A percentile compares a stretch with the other conserved stretches of the same genome.
Evolutionary conservation across 1,284 basidiomycete species (phyloP).

Genomic region (Mycena sp.): DNA sequence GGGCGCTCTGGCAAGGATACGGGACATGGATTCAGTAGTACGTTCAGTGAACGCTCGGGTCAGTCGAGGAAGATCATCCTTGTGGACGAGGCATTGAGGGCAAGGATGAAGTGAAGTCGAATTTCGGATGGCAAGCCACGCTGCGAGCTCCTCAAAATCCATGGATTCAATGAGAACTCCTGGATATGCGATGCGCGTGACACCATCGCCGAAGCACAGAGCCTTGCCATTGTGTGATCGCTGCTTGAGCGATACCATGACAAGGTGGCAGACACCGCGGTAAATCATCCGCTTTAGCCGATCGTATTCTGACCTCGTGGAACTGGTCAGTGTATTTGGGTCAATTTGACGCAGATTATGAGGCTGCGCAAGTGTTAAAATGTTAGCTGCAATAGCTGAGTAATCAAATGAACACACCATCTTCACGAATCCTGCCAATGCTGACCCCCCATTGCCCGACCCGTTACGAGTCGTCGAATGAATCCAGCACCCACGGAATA

Average conservation of each 20-base stretch:
- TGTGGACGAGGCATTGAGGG: slow-evolving; percentile 36
- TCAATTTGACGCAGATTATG: slow-evolving; percentile 30
- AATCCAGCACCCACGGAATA: slow-evolving; percentile 38
- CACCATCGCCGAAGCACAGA: slow-evolving; percentile 35
- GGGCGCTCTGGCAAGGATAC: slow-evolving; percentile 20
- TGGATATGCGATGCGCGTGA: slow-evolving; percentile 35
- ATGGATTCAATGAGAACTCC: slow-evolving; percentile 40
- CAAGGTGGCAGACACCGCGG: slow-evolving; percentile 32
- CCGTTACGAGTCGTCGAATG: slow-evolving; percentile 40
- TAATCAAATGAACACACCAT: slow-evolving; percentile 33
- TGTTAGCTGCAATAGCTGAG: no score
- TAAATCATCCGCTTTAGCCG: slow-evolving; percentile 40
- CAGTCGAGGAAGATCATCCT: slow-evolving; percentile 32
- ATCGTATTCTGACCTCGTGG: slow-evolving; percentile 30
- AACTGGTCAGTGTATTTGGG: slow-evolving; percentile 23
- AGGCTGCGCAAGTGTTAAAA: slow-evolving; percentile 36
- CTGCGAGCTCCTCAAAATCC: slow-evolving; percentile 41
- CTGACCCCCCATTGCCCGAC: slow-evolving; percentile 44
- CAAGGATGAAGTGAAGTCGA: slow-evolving; percentile 39
- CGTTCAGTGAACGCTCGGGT: slow-evolving; percentile 10
- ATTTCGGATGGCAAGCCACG: slow-evolving; percentile 33
- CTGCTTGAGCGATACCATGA: slow-evolving; percentile 32
- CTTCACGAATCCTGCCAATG: slow-evolving; percentile 40
- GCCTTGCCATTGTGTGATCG: slow-evolving; percentile 36
- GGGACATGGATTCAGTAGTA: slow-evolving; percentile 31